These are phyloP conservation scores for Magnusiomyces sp. DNA, from an alignment of 1,139 yeast genomes.

Conservation along the genomic window DNA sequence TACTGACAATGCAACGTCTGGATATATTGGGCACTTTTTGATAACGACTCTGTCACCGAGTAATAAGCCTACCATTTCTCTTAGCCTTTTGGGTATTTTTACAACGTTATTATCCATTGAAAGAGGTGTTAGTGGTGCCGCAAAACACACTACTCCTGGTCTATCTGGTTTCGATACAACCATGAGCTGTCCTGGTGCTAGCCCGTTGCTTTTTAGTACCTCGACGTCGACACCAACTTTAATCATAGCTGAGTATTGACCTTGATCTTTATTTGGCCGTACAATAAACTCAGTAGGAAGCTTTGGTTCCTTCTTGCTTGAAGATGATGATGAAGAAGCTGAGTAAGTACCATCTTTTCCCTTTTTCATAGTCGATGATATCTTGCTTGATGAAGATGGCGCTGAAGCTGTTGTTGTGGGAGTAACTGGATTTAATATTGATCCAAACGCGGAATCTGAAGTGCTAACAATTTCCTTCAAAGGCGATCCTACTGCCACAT, in stretches of 20 bases:
- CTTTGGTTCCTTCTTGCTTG: constrained; percentile 1
- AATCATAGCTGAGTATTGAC: constrained; percentile 23
- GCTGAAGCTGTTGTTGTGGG: constrained; percentile 5
- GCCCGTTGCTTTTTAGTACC: constrained; percentile 5
- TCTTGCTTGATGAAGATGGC: background rate
- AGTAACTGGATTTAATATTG: background rate
- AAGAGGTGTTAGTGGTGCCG: constrained; percentile 6
- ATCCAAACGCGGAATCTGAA: background rate
- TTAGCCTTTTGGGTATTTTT: constrained; percentile 20
- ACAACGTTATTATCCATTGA: constrained; percentile 5
- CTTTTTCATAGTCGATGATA: too few species aligned
- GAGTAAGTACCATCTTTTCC: too few species aligned
- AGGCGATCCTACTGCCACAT: background rate
- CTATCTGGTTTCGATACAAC: constrained; percentile 11
- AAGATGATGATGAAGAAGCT: background rate
- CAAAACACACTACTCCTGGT: constrained; percentile 11
- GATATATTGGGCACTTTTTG: constrained; percentile 40
- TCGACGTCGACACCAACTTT: constrained; percentile 11
- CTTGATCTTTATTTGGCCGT: constrained; percentile 16
- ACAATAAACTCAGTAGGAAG: constrained; percentile 18
- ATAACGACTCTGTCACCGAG: constrained; percentile 67
- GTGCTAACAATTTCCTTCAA: background rate
- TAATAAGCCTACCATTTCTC: constrained; percentile 49
- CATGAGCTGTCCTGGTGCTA: constrained; percentile 9
- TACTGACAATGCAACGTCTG: constrained; percentile 40